Evolutionary conservation across 192 early-diverging fungal genomes (phyloP).

Genomic region (Coemansia sp.): DNA sequence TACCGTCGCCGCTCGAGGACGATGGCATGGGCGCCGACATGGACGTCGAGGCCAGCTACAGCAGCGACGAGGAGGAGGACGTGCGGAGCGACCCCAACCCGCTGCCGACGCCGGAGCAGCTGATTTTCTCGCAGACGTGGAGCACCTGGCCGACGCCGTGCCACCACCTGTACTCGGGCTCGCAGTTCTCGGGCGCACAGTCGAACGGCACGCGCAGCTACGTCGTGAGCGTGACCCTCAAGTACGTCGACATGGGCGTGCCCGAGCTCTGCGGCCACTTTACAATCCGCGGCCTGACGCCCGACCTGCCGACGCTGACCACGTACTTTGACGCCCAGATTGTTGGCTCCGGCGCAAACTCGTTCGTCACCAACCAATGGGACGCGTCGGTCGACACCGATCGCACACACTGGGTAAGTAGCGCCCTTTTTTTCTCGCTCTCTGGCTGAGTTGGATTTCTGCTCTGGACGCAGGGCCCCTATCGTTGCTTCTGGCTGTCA

Average conservation of each 20-base stretch:
- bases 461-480: no score
- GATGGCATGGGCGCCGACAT: not conserved
- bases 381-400: conserved; percentile 68
- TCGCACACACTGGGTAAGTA: conserved; percentile 63
- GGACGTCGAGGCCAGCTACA: conserved; percentile 1
- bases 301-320: conserved; percentile 65
- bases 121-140: conserved; percentile 51
- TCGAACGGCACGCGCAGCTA: conserved; percentile 50
- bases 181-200: conserved; percentile 45
- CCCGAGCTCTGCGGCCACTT: conserved; percentile 72
- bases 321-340: conserved; percentile 79
- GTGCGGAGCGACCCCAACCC: conserved; percentile 37
- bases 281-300: conserved; percentile 69
- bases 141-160: conserved; percentile 52
- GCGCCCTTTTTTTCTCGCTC: not conserved
- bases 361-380: conserved; percentile 75
- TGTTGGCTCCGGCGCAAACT: conserved; percentile 58
- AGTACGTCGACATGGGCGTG: conserved; percentile 62
- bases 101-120: conserved; percentile 46
- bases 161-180: conserved; percentile 54
- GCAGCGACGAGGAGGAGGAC: conserved; percentile 17
- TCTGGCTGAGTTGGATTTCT: no score
- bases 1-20: not conserved
- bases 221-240: conserved; percentile 32
- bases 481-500: not conserved